Base-by-base conservation (phyloP, 495 filamentous ascomycete species). In the Hyaloscypha finlandica region DNA sequence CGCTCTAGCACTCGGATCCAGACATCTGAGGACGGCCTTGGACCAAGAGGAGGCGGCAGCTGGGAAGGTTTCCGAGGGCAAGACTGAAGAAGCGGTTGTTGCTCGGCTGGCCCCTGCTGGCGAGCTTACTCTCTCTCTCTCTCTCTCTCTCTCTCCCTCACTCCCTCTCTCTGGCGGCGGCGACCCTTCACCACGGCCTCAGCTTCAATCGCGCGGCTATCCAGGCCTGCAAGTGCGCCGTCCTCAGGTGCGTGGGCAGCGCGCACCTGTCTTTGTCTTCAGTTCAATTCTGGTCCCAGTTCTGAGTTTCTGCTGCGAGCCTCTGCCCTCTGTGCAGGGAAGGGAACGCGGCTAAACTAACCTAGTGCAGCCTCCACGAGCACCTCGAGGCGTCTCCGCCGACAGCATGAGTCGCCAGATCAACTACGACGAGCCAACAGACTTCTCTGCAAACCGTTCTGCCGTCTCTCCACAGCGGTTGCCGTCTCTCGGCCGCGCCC, bases 361-460 rank as follows among this genome's bases (percentile, higher is more conserved):
- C 16, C 58, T 45, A 20, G 59, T 31, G 59, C 59, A 61, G 37
- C 29, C 59, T 61, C 29, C 19, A 33, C 1, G 35, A 37, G 35
- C 35, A 48, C 59, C 37, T 61, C 59, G 59, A 61, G 59, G 59
- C 35, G 59, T 61, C 59, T 25, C 59, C 35, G 31, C 35, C 59
- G 59, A 61, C 59, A 35, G 37, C 33, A 61, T 61, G 59, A 61
- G 59, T 61, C 59, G 59, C 35, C 59, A 61, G 37, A 61, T 61
- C 33, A 61, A 61, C 37, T 61, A 61, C 59, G 59, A 33, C 59
- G 59, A 61, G 59, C 59, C 59, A 20, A 61, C 59, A 20, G 59
- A 61, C 22, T 61, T 61, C 29, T 42, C 59, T 48, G 59, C 59
- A 6, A 61, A 25, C 5, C 33, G 59, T 6, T 12, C 33, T 2